Evolutionary conservation across 2,329 filamentous ascomycete species (phyloP), one percentile per base, ranked within the genome.

Genomic region (Arthrobotrys megalospora): DNA sequence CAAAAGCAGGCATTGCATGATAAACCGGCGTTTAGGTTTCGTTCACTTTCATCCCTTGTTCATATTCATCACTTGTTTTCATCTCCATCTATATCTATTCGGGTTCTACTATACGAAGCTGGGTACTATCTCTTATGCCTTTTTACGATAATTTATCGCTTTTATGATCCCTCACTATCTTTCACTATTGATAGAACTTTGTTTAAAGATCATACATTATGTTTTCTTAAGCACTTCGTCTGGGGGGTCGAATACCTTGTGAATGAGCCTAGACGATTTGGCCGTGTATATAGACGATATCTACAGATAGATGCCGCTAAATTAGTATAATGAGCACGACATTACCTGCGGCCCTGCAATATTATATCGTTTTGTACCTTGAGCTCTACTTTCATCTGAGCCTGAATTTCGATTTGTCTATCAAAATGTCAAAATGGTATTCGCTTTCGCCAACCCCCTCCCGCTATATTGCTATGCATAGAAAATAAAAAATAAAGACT

Each of bases 1-100:
- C 24, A 34, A 45, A 45, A 68, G 34, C n/a, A 34, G 55, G 53
- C 34, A 71, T 65, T 65, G 69, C 69, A 73, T 73, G 47, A 48
- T 73, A 66, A 14, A 58, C 36, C 34, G 69, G 60, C 69, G 69
- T 73, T 72, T 48, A 12, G 32, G 32, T 19, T 21, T 58, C 52
- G 1, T 38, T 38, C 19, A 10, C 7, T 36, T 55, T 36, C 7
- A 14, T 12, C 28, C 52, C n/a, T 2, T 7, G 3, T 5, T 8
- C 50, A 3, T 32, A n/a, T 34, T 53, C n/a, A n/a, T 34, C 6
- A 34, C 11, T 53, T 53, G 50, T 53, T 14, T 34, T 11, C 12
- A 53, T 36, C 28, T 36, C 28, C 24, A 6, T 28, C 24, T 28
- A 28, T 28, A 28, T 28, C 8, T 34, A 6, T 21, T 32, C 24